phyloP scores from a whole-genome alignment of 228 moss, liverwort and hornwort species.

The Sphagnum magellanicum region DNA sequence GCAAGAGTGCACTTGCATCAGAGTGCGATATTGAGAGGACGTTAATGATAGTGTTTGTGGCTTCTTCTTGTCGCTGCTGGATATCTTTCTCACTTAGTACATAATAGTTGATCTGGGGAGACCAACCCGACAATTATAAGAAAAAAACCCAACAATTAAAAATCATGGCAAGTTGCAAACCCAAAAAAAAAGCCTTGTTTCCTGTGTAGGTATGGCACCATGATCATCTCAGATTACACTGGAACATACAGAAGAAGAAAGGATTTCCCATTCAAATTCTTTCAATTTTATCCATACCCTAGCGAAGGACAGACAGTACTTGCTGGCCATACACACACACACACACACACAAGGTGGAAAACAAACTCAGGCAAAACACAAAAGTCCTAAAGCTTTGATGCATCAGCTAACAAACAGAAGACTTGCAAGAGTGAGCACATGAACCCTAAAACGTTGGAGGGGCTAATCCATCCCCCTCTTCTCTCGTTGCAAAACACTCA shows the following conservation, averaged over 20 bases:
- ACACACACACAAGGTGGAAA: too few relatives aligned
- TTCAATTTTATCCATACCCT: too few relatives aligned
- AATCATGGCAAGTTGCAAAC: background rate
- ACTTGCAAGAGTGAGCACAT: too few relatives aligned
- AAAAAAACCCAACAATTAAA: too few relatives aligned
- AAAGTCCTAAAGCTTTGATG: too few relatives aligned
- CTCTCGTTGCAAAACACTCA: background rate
- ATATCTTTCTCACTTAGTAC: slow-evolving; percentile 52
- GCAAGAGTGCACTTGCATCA: slow-evolving; percentile 46
- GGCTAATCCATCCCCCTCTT: too few relatives aligned
- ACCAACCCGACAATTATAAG: too few relatives aligned
- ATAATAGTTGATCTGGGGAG: slow-evolving; percentile 28
- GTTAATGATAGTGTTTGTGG: slow-evolving; percentile 27
- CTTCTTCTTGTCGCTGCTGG: slow-evolving; percentile 36
- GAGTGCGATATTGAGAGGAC: slow-evolving; percentile 36
- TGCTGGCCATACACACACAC: too few relatives aligned
- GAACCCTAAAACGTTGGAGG: too few relatives aligned
- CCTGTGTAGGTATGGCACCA: background rate
- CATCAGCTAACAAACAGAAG: too few relatives aligned
- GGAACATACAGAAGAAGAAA: background rate
- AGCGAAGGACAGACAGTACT: too few relatives aligned
- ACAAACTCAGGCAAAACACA: too few relatives aligned
- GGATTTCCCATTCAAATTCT: background rate
- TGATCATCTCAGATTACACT: background rate
- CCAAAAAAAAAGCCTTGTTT: background rate